Base-by-base conservation (phyloP, 805 yeast genomes). In the Nakazawaea peltata region DNA sequence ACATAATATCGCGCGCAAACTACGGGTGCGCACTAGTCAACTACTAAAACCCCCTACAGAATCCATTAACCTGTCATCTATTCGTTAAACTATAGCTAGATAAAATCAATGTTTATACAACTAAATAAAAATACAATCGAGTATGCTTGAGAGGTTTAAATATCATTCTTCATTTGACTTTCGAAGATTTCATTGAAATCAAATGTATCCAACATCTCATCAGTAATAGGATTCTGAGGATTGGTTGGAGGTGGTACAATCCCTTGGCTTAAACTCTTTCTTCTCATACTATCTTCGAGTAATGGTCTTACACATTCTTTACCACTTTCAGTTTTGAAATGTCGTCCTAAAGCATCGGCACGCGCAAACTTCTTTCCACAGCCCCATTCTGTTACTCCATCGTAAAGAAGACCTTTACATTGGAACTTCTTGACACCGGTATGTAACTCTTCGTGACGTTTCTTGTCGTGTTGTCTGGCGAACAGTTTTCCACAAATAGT, bases 351-450 rank as follows among this genome's bases (percentile, higher is more conserved):
- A 0, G 90, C 92, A 60, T 82, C 94, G 25, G 84, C 74, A 44
- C 94, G 58, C 4, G 88, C 90, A 61, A 82, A 82, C 46, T 71
- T 67, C 59, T 78, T 80, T 5, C 83, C 83, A 57, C 94, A 82
- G 0, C 94, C 94, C 94, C 94, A 82, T 14, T 33, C 31, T 1
- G 67, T 47, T 2, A 47, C 49, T 5, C 81, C 81, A 47, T 72
- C 71, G 41, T 71, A 68, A 37, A 81, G 55, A 4, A 58, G 49
- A 2, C 94, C 94, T 42, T 70, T 71, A 54, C 94, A 82, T 45
- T 77, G 80, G 49, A 67, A 82, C 45, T 77, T 66, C 57, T 81
- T 82, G 54, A 80, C 81, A 1, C 92, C 92, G 4, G 78, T 64
- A 49, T 83, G 94, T 40, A 82, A 60, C 46, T 76, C 75, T 48